A percentile compares a stretch with the other conserved stretches of the same genome.
phyloP scores from a whole-genome alignment of 352 stramenopile genomes.

The Thalassiosira livingstoniorum region DNA sequence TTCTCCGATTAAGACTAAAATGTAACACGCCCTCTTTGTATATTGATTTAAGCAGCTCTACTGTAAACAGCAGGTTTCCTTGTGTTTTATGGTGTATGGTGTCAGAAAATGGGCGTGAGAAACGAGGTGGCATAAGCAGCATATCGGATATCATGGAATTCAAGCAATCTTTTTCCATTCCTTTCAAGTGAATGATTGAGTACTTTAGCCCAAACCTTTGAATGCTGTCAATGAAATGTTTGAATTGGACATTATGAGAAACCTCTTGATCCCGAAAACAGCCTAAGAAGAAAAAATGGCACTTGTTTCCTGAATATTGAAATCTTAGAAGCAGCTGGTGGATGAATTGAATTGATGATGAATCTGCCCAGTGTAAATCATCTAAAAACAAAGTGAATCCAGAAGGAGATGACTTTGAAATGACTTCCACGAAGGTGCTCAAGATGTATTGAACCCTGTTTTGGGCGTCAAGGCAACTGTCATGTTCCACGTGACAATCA shows the following conservation, averaged over 20 bases:
- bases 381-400: constrained; percentile 17
- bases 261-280: constrained; percentile 9
- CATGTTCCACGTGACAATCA: constrained; percentile 6
- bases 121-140: constrained; percentile 6
- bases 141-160: constrained; percentile 28
- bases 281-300: constrained; percentile 33
- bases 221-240: neutral
- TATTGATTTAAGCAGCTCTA: constrained; percentile 9
- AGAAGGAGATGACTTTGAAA: neutral
- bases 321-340: neutral
- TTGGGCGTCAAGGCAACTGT: constrained; percentile 14
- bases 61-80: constrained; percentile 24
- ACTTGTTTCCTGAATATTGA: neutral
- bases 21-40: constrained; percentile 2
- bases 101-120: constrained; percentile 6
- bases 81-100: constrained; percentile 23
- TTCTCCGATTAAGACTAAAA: constrained; percentile 7
- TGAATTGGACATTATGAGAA: neutral
- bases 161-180: neutral
- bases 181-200: neutral
- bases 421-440: constrained; percentile 17
- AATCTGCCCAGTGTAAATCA: constrained; percentile 10
- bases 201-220: neutral
- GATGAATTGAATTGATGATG: constrained; percentile 16
- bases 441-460: constrained; percentile 30